These are phyloP conservation scores for Zygnema cylindricum DNA, from an alignment of 139 green algal species.

Conservation along the genomic window DNA sequence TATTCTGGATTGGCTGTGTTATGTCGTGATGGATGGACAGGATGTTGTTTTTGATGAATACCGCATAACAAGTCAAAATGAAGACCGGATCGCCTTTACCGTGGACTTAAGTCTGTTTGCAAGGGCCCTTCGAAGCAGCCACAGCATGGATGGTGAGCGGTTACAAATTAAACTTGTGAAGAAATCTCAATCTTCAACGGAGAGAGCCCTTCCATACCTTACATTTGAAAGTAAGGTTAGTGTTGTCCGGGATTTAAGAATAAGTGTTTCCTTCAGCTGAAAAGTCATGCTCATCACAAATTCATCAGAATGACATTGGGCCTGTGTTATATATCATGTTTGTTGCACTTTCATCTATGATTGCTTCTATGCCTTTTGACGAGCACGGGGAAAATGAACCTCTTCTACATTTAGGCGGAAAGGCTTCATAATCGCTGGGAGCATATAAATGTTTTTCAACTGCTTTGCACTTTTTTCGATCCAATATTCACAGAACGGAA, in stretches of 20 bases:
- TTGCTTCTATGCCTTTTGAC: too few relatives aligned
- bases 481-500: not conserved
- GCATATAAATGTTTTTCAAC: not conserved
- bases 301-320: too few relatives aligned
- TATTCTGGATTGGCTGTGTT: not conserved
- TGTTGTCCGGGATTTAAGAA: too few relatives aligned
- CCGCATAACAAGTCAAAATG: slow-evolving; percentile 43
- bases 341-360: too few relatives aligned
- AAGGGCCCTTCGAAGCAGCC: slow-evolving; percentile 36
- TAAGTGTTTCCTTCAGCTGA: too few relatives aligned
- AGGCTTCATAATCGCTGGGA: too few relatives aligned
- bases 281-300: too few relatives aligned
- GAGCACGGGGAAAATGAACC: too few relatives aligned
- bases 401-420: too few relatives aligned
- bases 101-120: slow-evolving; percentile 52
- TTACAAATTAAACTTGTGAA: slow-evolving; percentile 58
- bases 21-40: slow-evolving; percentile 26
- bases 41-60: slow-evolving; percentile 56
- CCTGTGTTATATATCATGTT: too few relatives aligned
- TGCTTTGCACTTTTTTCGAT: not conserved
- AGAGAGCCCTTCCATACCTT: slow-evolving; percentile 43
- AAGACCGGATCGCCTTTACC: slow-evolving; percentile 53
- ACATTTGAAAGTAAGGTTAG: slow-evolving; percentile 58
- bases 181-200: slow-evolving; percentile 29
- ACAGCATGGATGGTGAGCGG: slow-evolving; percentile 29